phyloP scores from a whole-genome alignment of 495 filamentous ascomycete genomes.

The Podospora pseudocomata region DNA sequence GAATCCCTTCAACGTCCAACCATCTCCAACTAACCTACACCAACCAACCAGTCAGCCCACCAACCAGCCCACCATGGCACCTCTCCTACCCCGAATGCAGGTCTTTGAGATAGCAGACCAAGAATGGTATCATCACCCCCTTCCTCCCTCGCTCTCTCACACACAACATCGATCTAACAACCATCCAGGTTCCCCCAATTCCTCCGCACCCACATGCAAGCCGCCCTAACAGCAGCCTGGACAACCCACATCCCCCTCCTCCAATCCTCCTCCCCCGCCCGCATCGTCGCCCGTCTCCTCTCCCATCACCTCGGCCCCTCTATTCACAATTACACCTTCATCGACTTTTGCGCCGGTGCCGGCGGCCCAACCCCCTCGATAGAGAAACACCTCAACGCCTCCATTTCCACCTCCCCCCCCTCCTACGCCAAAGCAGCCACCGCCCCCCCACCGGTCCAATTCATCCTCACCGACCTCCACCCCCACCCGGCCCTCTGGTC shows the following conservation, averaged over 20 bases:
- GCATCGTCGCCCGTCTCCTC: constrained; percentile 47
- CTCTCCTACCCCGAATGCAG: constrained; percentile 50
- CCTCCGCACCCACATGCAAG: constrained; percentile 49
- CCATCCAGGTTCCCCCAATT: constrained; percentile 50
- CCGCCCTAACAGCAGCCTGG: constrained; percentile 51
- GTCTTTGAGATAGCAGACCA: constrained; percentile 56
- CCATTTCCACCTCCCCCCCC: constrained; percentile 24
- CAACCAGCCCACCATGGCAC: constrained; percentile 41
- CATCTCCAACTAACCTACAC: no score
- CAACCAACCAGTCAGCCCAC: constrained; percentile 9
- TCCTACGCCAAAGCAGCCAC: constrained; percentile 20
- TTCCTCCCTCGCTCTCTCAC: not conserved
- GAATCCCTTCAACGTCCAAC: not conserved
- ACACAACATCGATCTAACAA: no score
- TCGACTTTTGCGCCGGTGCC: constrained; percentile 73
- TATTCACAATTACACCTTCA: constrained; percentile 48
- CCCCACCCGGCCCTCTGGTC: constrained; percentile 63
- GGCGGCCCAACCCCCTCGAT: constrained; percentile 66
- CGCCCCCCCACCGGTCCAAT: constrained; percentile 43
- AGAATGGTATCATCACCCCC: constrained; percentile 39
- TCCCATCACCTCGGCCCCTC: constrained; percentile 37
- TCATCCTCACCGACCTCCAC: constrained; percentile 67
- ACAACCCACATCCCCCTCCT: constrained; percentile 43
- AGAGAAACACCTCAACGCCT: constrained; percentile 52
- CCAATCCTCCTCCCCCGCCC: constrained; percentile 45